Evolutionary conservation across 164 flowering plant species (phyloP), one percentile per base, ranked within the genome.

Genomic region (Sedum album): DNA sequence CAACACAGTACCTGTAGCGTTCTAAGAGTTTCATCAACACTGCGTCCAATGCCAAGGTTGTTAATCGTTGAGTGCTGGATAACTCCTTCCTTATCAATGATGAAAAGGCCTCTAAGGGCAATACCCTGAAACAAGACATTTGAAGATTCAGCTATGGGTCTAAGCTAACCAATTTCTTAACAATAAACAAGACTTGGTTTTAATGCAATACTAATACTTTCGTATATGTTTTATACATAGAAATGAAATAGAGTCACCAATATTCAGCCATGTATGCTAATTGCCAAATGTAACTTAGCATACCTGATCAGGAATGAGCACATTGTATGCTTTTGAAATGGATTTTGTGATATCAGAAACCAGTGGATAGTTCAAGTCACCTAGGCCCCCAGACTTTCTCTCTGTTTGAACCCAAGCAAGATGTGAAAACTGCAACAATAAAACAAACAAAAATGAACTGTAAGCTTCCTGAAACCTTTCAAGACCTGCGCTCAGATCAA

Each of bases 381-480:
- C 99, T 65, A 95, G 86, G 33, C 99, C 97, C 38, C 97, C 99
- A 4, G 97, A 86, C 75, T 95, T 95, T 67, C 99, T 89, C 69
- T 95, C 99, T 6, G 97, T 92, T 78, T 92, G 97, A 68, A 95
- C 91, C 99, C 99, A 95, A 48, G 99, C 99, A 76, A 95, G 96
- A 71, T 95, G 99, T 44, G 99, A 92, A 74, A 92, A 92, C 99
- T 95, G 66, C 79, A 79, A 1, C 49, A 66, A 41, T 15, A 41
- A 9, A 8, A 71, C 14, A 23, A n/a, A 26, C 25, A 20, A n/a
- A n/a, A n/a, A n/a, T n/a, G n/a, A n/a, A 39, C 38, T 23, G 20
- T 25, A 11, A 55, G 61, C 15, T 11, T 26, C 1, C 18, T 26
- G n/a, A 55, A 55, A 55, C 5, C 26, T 53, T 53, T 6, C 41